phyloP scores from a whole-genome alignment of 345 rosid genomes.

The Eucalyptus albens region DNA sequence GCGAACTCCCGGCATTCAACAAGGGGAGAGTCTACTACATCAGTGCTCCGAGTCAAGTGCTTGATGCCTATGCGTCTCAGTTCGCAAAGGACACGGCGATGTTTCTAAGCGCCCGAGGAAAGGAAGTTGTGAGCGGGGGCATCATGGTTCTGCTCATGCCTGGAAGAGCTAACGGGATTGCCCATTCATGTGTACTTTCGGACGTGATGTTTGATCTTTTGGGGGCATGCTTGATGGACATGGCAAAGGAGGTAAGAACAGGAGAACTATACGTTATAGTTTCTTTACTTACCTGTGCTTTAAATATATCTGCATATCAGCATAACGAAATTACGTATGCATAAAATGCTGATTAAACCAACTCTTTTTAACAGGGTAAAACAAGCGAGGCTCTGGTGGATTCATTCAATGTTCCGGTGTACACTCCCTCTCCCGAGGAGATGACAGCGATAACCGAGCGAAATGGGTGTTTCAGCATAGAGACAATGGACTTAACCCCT shows the following conservation, averaged over 20 bases:
- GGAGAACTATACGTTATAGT: neutral
- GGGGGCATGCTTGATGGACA: conserved; percentile 13
- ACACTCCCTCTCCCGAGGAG: neutral
- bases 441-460: neutral
- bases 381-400: conserved; percentile 12
- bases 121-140: conserved; percentile 26
- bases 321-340: neutral
- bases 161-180: conserved; percentile 5
- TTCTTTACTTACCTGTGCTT: neutral
- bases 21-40: conserved; percentile 26
- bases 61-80: conserved; percentile 16
- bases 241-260: conserved; percentile 15
- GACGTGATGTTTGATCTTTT: conserved; percentile 11
- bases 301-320: neutral
- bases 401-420: conserved; percentile 20
- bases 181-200: conserved; percentile 4
- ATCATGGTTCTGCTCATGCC: conserved; percentile 17
- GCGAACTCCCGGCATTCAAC: conserved; percentile 27
- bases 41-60: conserved; percentile 11
- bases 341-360: neutral
- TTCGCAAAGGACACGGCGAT: conserved; percentile 21
- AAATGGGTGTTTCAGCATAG: conserved; percentile 7
- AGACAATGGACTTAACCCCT: neutral
- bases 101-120: conserved; percentile 22
- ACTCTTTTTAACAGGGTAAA: neutral